Base-by-base conservation (phyloP, 352 stramenopile genomes). In the Blastocystis sp. region DNA sequence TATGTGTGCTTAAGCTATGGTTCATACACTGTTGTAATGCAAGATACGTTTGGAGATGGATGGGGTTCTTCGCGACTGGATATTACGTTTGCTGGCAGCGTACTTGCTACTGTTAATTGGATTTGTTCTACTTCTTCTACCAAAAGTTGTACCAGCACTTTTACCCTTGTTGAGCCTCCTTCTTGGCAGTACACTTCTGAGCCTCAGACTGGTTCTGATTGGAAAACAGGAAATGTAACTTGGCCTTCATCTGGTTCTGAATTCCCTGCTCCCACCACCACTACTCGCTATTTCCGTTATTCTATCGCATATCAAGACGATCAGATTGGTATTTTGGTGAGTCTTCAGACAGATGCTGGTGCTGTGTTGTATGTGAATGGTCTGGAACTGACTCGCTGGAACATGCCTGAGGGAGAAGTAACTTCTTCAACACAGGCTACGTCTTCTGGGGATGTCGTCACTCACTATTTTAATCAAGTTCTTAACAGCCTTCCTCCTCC, bases 281-380 rank as follows among this genome's bases (percentile, higher is more conserved):
- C 30, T 6, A 89, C 78, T 54, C 78, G 78, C 76, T 89, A 89
- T 47, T 89, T 79, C 66, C 39, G 78, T 43, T 18, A 18, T 18
- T 76, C 63, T 11, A 47, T 87, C 18, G 43, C 20, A 26, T n/a
- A 2, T 59, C 0, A n/a, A 59, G 20, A 13, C 50, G 50, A 2
- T 59, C 11, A 59, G 11, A n/a, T 59, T 59, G 50, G 50, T 59
- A 59, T 59, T n/a, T n/a, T 13, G 11, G 50, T 59, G 11, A 2
- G 11, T 59, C 53, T 89, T 9, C 75, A 53, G 8, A 76, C 56
- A 37, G 45, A 89, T 89, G 63, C 26, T 79, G 78, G 78, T 78
- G 73, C 69, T 50, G 41, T 62, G 56, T 6, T 78, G 43, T 88
- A 79, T 39, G 16, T 88, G 26, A 88, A 88, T 26, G 76, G 76